These are phyloP conservation scores for Hysterangium stoloniferum DNA, from an alignment of 768 basidiomycete genomes.

Conservation along the genomic window DNA sequence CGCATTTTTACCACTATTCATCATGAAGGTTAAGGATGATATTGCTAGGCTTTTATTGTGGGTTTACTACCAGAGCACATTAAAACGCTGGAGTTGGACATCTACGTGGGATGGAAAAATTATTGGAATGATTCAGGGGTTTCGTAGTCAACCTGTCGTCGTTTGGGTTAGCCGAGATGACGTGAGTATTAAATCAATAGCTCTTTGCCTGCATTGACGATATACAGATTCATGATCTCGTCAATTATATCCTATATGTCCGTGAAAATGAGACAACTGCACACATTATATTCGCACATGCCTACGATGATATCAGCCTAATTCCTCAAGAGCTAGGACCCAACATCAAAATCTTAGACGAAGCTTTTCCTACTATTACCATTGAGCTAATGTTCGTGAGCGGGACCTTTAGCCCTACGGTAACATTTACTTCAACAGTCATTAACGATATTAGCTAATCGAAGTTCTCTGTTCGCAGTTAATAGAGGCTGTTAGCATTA, in stretches of 20 bases:
- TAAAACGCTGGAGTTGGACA: conserved; percentile 41
- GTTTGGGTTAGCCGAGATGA: conserved; percentile 7
- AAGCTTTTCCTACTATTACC: conserved; percentile 59
- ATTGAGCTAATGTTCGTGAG: conserved; percentile 42
- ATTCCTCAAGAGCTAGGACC: conserved; percentile 68
- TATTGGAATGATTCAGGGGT: conserved; percentile 1
- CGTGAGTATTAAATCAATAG: background rate
- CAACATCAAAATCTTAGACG: conserved; percentile 58
- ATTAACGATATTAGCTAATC: background rate
- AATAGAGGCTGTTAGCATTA: background rate
- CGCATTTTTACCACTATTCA: conserved; percentile 37
- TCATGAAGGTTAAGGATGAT: background rate
- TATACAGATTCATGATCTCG: background rate
- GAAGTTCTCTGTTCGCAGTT: background rate
- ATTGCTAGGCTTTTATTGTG: background rate
- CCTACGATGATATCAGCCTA: background rate
- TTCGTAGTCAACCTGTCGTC: background rate
- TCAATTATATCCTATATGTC: conserved; percentile 2
- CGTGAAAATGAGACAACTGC: background rate
- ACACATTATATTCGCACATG: conserved; percentile 1
- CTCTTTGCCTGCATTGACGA: background rate
- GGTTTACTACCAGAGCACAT: conserved; percentile 39
- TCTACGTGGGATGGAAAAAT: conserved; percentile 38
- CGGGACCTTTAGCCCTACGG: conserved; percentile 14
- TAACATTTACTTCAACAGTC: conserved; percentile 3